Conservation (phyloP, 2,329 filamentous ascomycete genomes). For the Trichoderma pleuroti region DNA sequence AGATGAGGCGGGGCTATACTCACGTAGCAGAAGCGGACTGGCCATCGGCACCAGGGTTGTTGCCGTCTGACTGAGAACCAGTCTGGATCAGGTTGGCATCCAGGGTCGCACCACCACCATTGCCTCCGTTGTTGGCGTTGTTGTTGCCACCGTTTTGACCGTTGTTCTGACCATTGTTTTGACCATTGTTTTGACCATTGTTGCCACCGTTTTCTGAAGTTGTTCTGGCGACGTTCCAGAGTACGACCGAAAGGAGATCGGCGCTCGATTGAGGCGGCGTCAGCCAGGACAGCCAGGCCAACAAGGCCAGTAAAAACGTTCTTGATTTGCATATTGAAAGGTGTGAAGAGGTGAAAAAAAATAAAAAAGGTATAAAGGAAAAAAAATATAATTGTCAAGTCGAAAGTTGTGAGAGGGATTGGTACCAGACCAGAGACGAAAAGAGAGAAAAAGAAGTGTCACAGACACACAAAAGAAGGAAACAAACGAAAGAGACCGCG, state of each 20-base stretch:
- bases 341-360: slow-evolving; percentile 4
- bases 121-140: slow-evolving; percentile 26
- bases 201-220: slow-evolving; percentile 19
- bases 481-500: slow-evolving; percentile 18
- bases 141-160: background rate
- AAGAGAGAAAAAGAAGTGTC: slow-evolving; percentile 50
- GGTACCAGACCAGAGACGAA: slow-evolving; percentile 41
- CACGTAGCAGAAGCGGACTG: slow-evolving; percentile 53
- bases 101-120: slow-evolving; percentile 36
- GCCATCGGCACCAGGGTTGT: slow-evolving; percentile 42
- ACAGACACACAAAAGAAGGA: slow-evolving; percentile 36
- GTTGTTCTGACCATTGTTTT: slow-evolving; percentile 21
- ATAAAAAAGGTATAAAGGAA: background rate
- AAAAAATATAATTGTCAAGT: slow-evolving; percentile 32
- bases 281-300: slow-evolving; percentile 40
- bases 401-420: slow-evolving; percentile 22
- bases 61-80: slow-evolving; percentile 48
- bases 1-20: slow-evolving; percentile 39
- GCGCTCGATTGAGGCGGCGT: slow-evolving; percentile 43
- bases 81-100: slow-evolving; percentile 45
- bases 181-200: slow-evolving; percentile 26
- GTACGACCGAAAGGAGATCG: slow-evolving; percentile 36
- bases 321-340: slow-evolving; percentile 51
- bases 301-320: slow-evolving; percentile 48
- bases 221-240: slow-evolving; percentile 36